Percentiles rank a stretch among this genome's conserved stretches.
Evolutionary conservation across 2,329 filamentous ascomycete genomes (phyloP).

Genomic region (Fusarium phyllophilum): DNA sequence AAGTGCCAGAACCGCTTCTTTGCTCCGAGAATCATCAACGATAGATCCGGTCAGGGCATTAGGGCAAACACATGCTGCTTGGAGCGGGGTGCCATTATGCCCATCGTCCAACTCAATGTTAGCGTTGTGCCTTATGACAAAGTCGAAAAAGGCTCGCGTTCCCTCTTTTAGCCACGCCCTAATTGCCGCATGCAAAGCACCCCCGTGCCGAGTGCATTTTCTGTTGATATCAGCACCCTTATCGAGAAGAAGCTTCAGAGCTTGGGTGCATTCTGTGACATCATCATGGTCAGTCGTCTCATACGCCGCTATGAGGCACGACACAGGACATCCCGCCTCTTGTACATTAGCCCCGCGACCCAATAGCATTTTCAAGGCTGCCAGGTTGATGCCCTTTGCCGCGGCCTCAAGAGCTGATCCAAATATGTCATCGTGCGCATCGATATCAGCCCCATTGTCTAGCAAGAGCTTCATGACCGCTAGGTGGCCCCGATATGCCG

Average conservation of each 20-base stretch:
- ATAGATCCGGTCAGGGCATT: too few species aligned
- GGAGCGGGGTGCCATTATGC: accelerated
- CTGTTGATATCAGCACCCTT: neutral
- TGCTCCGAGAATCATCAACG: too few species aligned
- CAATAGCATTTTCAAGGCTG: accelerated
- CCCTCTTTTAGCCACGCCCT: accelerated
- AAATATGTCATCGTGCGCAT: accelerated
- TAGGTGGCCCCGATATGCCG: accelerated
- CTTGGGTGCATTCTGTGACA: accelerated
- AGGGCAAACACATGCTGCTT: neutral
- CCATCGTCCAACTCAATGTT: neutral
- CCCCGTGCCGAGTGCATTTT: accelerated
- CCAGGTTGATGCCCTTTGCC: accelerated
- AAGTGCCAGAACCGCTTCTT: accelerated
- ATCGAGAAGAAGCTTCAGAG: accelerated
- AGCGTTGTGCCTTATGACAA: accelerated
- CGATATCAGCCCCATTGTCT: neutral
- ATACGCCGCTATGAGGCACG: neutral
- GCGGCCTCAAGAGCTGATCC: accelerated
- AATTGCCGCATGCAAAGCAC: accelerated
- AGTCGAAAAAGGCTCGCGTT: accelerated
- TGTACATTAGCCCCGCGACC: accelerated
- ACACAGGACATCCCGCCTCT: accelerated
- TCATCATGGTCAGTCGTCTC: accelerated
- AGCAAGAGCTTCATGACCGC: accelerated